Evolutionary conservation across 352 stramenopile genomes (phyloP).

Genomic region (Phytophthora cryptogea): DNA sequence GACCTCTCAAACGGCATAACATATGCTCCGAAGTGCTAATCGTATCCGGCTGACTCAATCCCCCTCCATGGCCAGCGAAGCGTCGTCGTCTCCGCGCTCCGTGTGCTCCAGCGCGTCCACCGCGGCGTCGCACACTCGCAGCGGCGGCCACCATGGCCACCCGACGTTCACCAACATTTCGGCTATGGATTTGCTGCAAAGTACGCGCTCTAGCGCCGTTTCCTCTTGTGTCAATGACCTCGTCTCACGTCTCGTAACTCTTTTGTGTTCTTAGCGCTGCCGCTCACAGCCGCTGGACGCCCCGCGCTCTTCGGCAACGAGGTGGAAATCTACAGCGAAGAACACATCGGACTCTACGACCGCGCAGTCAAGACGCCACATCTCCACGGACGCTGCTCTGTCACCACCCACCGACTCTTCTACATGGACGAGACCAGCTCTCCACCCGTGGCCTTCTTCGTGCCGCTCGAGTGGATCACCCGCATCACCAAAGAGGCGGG

Average conservation of each 20-base stretch:
- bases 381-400: slow-evolving; percentile 68
- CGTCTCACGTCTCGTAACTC: slow-evolving; percentile 1
- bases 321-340: slow-evolving; percentile 89
- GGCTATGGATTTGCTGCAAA: slow-evolving; percentile 70
- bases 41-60: not conserved
- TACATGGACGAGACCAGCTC: slow-evolving; percentile 70
- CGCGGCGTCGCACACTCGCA: slow-evolving; percentile 8
- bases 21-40: not conserved
- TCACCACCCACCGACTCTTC: slow-evolving; percentile 87
- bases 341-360: slow-evolving; percentile 86
- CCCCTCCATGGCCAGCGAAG: slow-evolving; percentile 34
- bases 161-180: slow-evolving; percentile 32
- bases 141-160: slow-evolving; percentile 10
- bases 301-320: slow-evolving; percentile 78
- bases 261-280: slow-evolving; percentile 48
- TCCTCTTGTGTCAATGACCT: slow-evolving; percentile 3
- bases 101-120: slow-evolving; percentile 23
- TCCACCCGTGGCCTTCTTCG: slow-evolving; percentile 62
- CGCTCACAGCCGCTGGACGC: slow-evolving; percentile 69
- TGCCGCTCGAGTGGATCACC: slow-evolving; percentile 75
- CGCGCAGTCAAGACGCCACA: slow-evolving; percentile 77
- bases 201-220: slow-evolving; percentile 34
- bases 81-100: slow-evolving; percentile 35
- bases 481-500: slow-evolving; percentile 79
- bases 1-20: slow-evolving; percentile 14